These are phyloP conservation scores for Aspergillus oerlinghausenensis DNA, from an alignment of 2,329 filamentous ascomycete species.

Conservation along the genomic window DNA sequence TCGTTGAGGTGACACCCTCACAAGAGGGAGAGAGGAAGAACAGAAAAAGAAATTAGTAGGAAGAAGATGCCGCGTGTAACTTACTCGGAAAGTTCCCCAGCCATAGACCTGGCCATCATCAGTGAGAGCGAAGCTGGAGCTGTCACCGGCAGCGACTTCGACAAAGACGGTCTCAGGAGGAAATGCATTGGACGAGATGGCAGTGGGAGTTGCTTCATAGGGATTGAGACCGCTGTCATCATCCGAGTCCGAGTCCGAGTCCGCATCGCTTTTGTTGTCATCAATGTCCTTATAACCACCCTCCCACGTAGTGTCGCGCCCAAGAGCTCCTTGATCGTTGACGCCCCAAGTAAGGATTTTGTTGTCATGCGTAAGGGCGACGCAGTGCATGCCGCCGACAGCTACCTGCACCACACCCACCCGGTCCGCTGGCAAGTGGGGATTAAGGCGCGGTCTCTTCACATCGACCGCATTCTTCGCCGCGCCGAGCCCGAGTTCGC, in stretches of 20 bases:
- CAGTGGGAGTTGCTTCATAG: constrained; percentile 50
- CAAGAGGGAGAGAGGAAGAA: not conserved
- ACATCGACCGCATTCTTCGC: constrained; percentile 65
- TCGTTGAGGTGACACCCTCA: not conserved
- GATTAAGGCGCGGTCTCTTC: constrained; percentile 68
- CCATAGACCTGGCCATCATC: constrained; percentile 58
- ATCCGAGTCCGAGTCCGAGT: constrained; percentile 44
- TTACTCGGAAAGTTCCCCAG: constrained; percentile 59
- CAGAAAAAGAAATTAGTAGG: not conserved
- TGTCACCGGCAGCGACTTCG: constrained; percentile 56
- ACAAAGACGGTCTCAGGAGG: constrained; percentile 53
- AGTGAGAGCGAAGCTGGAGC: constrained; percentile 56
- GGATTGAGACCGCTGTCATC: constrained; percentile 55
- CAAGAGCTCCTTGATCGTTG: constrained; percentile 78
- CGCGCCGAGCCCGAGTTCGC: constrained; percentile 73
- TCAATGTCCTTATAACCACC: constrained; percentile 56
- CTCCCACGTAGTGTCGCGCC: constrained; percentile 66
- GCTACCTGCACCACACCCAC: constrained; percentile 70
- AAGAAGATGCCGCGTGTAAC: constrained; percentile 15
- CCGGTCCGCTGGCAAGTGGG: constrained; percentile 51
- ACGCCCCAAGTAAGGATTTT: constrained; percentile 83
- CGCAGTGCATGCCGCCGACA: constrained; percentile 76
- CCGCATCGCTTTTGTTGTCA: constrained; percentile 32
- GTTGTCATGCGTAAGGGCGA: constrained; percentile 73
- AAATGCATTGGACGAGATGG: constrained; percentile 46